Evolutionary conservation across 495 filamentous ascomycete genomes (phyloP), one percentile per base, ranked within the genome.

Genomic region (Aspergillus campestris): DNA sequence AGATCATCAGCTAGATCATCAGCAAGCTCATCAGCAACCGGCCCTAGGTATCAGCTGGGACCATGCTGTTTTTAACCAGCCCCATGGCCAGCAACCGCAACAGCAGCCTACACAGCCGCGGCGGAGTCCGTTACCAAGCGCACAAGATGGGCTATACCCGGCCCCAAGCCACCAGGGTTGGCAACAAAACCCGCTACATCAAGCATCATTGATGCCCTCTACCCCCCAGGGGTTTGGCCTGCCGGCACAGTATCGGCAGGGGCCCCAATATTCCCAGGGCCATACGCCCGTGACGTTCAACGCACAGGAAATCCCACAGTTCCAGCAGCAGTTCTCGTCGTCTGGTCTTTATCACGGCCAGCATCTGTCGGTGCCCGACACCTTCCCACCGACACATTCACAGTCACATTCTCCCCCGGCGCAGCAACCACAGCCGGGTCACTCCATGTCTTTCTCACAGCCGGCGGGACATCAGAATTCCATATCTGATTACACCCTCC

Each of bases 1-100:
- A 44, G 60, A 52, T 11, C 49, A 48, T 28, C 47, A 52, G 31
- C 51, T 51, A 32, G 24, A 47, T n/a, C 50, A 58, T 39, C 57
- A 60, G 37, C 59, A 62, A 42, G 42, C 55, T 10, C 54, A 57
- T 45, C 55, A 57, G 28, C 58, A 55, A 18, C 45, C 34, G 2
- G 64, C 60, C 0, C 43, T 58, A 53, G 62, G 60, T 24, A 70
- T 69, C 35, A 49, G 49, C 24, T 67, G 65, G 64, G 60, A 66
- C 38, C 61, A 62, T 43, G 60, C 57, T 28, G 58, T 61, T 8
- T 61, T 60, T 45, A 61, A 53, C 38, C 62, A 58, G 43, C 57
- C 48, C 4, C 18, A 24, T 24, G 18, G 18, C 18, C 18, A 24
- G 18, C 18, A 24, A 4, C 18, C 18, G 18, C 18, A 24, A 24